These are phyloP conservation scores for Amaranthus cruentus DNA, from an alignment of 148 eudicot species.

Conservation along the genomic window DNA sequence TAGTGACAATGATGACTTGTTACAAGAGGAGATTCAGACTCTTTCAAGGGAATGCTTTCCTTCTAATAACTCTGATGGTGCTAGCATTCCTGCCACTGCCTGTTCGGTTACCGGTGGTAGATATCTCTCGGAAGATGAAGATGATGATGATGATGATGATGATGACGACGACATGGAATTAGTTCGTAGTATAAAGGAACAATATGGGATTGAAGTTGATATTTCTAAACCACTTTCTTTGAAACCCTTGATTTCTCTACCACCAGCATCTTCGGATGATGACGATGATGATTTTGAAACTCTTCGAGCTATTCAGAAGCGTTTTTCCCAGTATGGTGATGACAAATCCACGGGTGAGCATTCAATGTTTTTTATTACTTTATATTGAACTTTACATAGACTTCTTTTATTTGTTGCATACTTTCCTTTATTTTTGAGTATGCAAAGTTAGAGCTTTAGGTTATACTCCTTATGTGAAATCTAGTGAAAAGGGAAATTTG, in stretches of 20 bases:
- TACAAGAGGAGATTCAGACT: slow-evolving; percentile 51
- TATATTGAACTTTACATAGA: background rate
- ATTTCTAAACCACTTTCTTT: slow-evolving; percentile 26
- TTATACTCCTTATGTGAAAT: too few relatives aligned
- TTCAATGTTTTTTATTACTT: background rate
- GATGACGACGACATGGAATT: slow-evolving; percentile 45
- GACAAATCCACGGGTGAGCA: slow-evolving; percentile 11
- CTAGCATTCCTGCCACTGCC: slow-evolving; percentile 5
- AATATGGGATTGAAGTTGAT: slow-evolving; percentile 36
- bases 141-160: slow-evolving; percentile 21
- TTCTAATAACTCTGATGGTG: slow-evolving; percentile 14
- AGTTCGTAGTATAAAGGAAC: slow-evolving; percentile 41
- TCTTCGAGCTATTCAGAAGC: slow-evolving; percentile 52
- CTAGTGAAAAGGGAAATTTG: too few relatives aligned
- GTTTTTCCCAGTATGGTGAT: slow-evolving; percentile 44
- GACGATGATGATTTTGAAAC: slow-evolving; percentile 78
- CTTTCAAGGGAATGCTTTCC: slow-evolving; percentile 46
- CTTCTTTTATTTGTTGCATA: background rate
- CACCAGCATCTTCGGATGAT: slow-evolving; percentile 45
- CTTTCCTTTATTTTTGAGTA: background rate
- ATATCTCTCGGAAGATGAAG: slow-evolving; percentile 2
- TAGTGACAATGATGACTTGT: slow-evolving; percentile 39
- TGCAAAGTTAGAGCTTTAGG: background rate
- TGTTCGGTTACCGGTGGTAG: background rate
- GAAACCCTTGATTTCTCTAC: slow-evolving; percentile 46